phyloP scores from a whole-genome alignment of 495 filamentous ascomycete genomes.

The Extremus antarcticus region DNA sequence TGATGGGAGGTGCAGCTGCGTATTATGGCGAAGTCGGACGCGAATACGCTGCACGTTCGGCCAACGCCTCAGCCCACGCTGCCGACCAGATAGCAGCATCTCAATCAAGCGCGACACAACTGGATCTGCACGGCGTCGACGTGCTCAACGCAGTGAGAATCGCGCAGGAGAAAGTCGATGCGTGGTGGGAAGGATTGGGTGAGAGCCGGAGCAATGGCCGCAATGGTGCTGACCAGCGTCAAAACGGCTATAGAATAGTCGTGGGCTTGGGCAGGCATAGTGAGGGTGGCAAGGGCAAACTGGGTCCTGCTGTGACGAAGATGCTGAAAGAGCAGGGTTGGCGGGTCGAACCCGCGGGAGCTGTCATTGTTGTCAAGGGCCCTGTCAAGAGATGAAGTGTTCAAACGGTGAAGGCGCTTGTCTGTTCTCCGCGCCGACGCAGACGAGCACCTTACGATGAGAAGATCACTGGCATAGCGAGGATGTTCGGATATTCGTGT shows the following conservation, averaged over 20 bases:
- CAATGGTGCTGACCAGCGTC: slow-evolving; percentile 25
- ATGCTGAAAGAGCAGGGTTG: slow-evolving; percentile 71
- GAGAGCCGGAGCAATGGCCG: slow-evolving; percentile 37
- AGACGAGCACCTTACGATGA: too few species aligned
- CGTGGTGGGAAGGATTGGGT: slow-evolving; percentile 72
- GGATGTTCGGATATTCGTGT: too few species aligned
- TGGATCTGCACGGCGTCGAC: slow-evolving; percentile 79
- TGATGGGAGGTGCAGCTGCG: slow-evolving; percentile 56
- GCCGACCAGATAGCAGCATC: slow-evolving; percentile 39
- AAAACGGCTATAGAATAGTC: slow-evolving; percentile 53
- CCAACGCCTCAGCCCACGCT: slow-evolving; percentile 22
- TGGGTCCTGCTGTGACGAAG: slow-evolving; percentile 72
- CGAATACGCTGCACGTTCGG: slow-evolving; percentile 38
- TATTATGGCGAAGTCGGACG: slow-evolving; percentile 53
- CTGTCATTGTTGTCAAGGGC: background rate
- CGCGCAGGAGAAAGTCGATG: slow-evolving; percentile 49
- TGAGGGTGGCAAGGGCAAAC: slow-evolving; percentile 56
- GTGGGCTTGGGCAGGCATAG: slow-evolving; percentile 74
- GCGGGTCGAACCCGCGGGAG: slow-evolving; percentile 46
- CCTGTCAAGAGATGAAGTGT: background rate
- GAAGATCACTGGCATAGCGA: too few species aligned
- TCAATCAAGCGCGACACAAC: slow-evolving; percentile 37
- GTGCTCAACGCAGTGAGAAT: slow-evolving; percentile 73
- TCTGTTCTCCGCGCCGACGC: too few species aligned
- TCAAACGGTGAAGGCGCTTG: too few species aligned